Base-by-base conservation (phyloP, 306 rosid species). In the Citrullus amarus region DNA sequence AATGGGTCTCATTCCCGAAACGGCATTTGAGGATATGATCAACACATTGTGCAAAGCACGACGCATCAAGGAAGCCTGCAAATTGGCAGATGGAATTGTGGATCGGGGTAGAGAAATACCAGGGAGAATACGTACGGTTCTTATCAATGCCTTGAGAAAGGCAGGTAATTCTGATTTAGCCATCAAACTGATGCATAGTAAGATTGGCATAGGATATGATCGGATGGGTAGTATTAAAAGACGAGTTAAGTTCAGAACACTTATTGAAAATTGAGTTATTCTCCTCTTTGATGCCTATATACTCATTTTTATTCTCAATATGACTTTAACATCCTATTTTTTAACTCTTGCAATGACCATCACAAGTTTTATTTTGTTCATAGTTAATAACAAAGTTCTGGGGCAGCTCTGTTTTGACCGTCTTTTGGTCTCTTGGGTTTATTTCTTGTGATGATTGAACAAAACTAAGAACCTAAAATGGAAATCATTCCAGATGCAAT, bases 51-150 rank as follows among this genome's bases (percentile, higher is more conserved):
- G 96, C 85, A 95, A 90, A 82, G 96, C 89, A 0, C 87, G 93
- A 17, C 92, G 93, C 9, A 70, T 90, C 79, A 92, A 85, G 87
- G 98, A 89, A 80, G 97, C 97, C 28, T 95, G 97, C 89, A 92
- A 92, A 65, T 85, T 95, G 83, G 97, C 99, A 8, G 98, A 95
- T 83, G 99, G 98, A 51, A 85, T 92, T 79, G 96, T 91, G 78
- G 97, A 91, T 53, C 84, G 97, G 78, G 98, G 98, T 7, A 82
- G 97, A 87, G 97, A 95, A 85, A 87, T 90, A 79, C 97, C 97
- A 0, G 97, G 97, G 61, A 91, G 80, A 80, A 72, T 95, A 70
- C 88, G 93, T 16, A 95, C 97, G 25, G 51, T 86, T 76, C 77
- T 92, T 58, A 92, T 92, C 80, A 90, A 91, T 86, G 94, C 93